phyloP scores from a whole-genome alignment of 164 flowering plant species.

The Macadamia tetraphylla region DNA sequence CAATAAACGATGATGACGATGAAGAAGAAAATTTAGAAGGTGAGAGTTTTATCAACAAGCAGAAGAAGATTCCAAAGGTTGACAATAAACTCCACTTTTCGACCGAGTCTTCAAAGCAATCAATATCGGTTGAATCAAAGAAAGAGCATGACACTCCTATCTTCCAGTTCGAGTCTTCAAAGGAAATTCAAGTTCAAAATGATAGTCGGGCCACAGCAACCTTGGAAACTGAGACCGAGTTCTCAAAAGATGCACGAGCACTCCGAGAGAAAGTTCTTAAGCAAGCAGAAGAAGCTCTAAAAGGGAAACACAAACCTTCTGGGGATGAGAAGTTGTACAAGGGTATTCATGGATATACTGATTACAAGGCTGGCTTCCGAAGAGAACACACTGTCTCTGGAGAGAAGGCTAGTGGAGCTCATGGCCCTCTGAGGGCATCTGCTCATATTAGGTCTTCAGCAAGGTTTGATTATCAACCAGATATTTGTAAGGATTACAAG shows the following conservation, averaged over 20 bases:
- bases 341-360: conserved; percentile 76
- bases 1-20: conserved; percentile 28
- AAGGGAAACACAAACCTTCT: conserved; percentile 39
- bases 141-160: conserved; percentile 26
- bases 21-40: conserved; percentile 38
- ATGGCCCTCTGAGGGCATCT: conserved; percentile 96
- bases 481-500: conserved; percentile 93
- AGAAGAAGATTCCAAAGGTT: conserved; percentile 33
- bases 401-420: conserved; percentile 94
- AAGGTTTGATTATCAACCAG: conserved; percentile 96
- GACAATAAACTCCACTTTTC: conserved; percentile 63
- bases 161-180: conserved; percentile 82
- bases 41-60: conserved; percentile 24
- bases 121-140: conserved; percentile 17
- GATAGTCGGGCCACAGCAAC: conserved; percentile 87
- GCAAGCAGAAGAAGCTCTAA: conserved; percentile 63
- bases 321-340: conserved; percentile 65
- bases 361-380: conserved; percentile 82
- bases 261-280: conserved; percentile 78
- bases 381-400: conserved; percentile 80
- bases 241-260: conserved; percentile 68
- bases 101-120: conserved; percentile 35
- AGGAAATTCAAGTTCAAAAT: conserved; percentile 75
- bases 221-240: conserved; percentile 86
- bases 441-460: conserved; percentile 79